Evolutionary conservation across 192 early-diverging fungal genomes (phyloP).

Genomic region (Phycomyces blakesleeanus): DNA sequence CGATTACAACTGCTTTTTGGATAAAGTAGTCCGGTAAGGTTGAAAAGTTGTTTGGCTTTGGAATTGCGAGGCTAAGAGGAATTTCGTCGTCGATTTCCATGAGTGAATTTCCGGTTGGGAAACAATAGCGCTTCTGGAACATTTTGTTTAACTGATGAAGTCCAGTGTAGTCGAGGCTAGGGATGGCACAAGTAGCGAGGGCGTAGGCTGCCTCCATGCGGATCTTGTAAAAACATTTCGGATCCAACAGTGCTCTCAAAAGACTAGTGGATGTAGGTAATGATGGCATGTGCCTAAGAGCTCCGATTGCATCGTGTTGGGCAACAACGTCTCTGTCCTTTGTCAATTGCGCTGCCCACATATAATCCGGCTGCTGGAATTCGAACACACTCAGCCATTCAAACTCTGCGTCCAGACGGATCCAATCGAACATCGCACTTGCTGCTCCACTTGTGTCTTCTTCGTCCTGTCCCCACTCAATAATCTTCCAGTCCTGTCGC

Average conservation of each 20-base stretch:
- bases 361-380: slow-evolving; percentile 87
- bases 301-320: slow-evolving; percentile 82
- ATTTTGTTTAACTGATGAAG: slow-evolving; percentile 70
- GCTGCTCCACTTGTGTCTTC: slow-evolving; percentile 54
- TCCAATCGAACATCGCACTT: slow-evolving; percentile 89
- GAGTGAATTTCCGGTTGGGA: slow-evolving; percentile 31
- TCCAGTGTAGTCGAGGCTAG: slow-evolving; percentile 60
- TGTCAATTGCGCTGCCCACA: slow-evolving; percentile 91
- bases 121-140: slow-evolving; percentile 72
- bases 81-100: slow-evolving; percentile 27
- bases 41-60: slow-evolving; percentile 86
- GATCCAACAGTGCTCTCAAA: slow-evolving; percentile 72
- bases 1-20: slow-evolving; percentile 74
- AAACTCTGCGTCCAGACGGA: slow-evolving; percentile 89
- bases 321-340: slow-evolving; percentile 90
- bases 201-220: slow-evolving; percentile 76
- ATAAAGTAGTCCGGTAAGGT: slow-evolving; percentile 88
- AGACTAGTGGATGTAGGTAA: slow-evolving; percentile 70
- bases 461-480: slow-evolving; percentile 80
- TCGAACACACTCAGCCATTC: slow-evolving; percentile 89
- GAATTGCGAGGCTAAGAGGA: slow-evolving; percentile 51
- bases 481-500: slow-evolving; percentile 67
- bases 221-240: slow-evolving; percentile 80
- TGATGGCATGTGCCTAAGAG: slow-evolving; percentile 59
- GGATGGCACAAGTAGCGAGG: slow-evolving; percentile 58